Evolutionary conservation across 2,329 filamentous ascomycete genomes (phyloP).

Genomic region (Exophiala xenobiotica): DNA sequence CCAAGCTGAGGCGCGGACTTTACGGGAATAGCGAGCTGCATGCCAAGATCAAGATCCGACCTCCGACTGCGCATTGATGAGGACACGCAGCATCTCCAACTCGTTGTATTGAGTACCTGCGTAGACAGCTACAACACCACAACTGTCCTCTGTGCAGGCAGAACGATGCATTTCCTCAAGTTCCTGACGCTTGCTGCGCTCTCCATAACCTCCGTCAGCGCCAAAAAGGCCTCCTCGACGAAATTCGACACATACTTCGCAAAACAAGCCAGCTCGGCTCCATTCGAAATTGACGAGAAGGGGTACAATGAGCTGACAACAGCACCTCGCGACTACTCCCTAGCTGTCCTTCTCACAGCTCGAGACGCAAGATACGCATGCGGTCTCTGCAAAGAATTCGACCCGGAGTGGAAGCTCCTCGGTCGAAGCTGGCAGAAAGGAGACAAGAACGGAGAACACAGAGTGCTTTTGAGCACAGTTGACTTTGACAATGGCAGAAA

Average conservation of each 20-base stretch:
- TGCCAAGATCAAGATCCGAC: background rate
- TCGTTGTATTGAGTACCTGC: background rate
- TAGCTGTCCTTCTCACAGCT: constrained; percentile 82
- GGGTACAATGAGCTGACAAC: constrained; percentile 74
- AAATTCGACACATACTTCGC: constrained; percentile 70
- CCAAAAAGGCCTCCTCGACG: constrained; percentile 59
- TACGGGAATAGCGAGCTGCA: constrained; percentile 2
- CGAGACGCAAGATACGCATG: constrained; percentile 81
- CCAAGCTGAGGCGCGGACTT: background rate
- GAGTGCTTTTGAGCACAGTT: constrained; percentile 76
- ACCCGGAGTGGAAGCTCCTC: constrained; percentile 89
- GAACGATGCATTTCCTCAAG: constrained; percentile 68
- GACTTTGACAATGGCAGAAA: constrained; percentile 84
- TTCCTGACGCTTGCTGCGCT: constrained; percentile 64
- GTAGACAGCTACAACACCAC: constrained; percentile 13
- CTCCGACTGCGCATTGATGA: background rate
- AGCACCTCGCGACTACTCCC: constrained; percentile 77
- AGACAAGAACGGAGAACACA: constrained; percentile 70
- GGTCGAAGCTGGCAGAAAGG: constrained; percentile 83
- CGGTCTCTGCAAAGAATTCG: constrained; percentile 82
- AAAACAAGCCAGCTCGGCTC: constrained; percentile 63
- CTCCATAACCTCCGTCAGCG: constrained; percentile 59
- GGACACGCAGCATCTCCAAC: background rate
- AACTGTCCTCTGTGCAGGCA: constrained; percentile 6
- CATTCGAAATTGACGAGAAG: constrained; percentile 75